These are phyloP conservation scores for Malassezia sp. DNA, from an alignment of 1,284 basidiomycete genomes.

Conservation along the genomic window DNA sequence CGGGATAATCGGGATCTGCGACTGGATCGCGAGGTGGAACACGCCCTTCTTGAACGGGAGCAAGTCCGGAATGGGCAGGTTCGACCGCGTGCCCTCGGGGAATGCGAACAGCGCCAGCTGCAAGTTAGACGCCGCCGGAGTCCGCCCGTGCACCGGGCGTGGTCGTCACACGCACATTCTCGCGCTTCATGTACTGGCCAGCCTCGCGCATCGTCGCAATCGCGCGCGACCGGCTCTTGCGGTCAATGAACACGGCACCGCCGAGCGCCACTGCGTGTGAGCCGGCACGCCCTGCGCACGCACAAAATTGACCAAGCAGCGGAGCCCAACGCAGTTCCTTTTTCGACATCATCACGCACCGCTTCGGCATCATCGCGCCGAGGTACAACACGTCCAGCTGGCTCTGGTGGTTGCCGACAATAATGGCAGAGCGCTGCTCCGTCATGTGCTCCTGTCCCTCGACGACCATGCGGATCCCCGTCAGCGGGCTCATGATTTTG, in stretches of 20 bases:
- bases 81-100: conserved; percentile 50
- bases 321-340: conserved; percentile 77
- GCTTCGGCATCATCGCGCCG: conserved; percentile 72
- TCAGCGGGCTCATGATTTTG: conserved; percentile 55
- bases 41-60: conserved; percentile 95
- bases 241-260: conserved; percentile 86
- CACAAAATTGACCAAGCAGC: conserved; percentile 70
- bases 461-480: conserved; percentile 64
- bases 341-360: conserved; percentile 84
- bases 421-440: conserved; percentile 59
- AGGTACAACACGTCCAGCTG: conserved; percentile 52
- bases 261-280: conserved; percentile 58
- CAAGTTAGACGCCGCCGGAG: no score
- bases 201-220: conserved; percentile 66
- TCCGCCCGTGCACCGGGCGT: no score
- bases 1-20: conserved; percentile 63
- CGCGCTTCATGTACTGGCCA: conserved; percentile 67
- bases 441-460: conserved; percentile 73
- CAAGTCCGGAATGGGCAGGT: conserved; percentile 35
- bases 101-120: conserved; percentile 54
- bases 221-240: conserved; percentile 65
- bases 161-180: conserved; percentile 50
- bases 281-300: no score
- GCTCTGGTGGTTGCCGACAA: conserved; percentile 80
- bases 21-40: conserved; percentile 87